Evolutionary conservation across 2,329 filamentous ascomycete species (phyloP).

Genomic region (Fusarium globosum): DNA sequence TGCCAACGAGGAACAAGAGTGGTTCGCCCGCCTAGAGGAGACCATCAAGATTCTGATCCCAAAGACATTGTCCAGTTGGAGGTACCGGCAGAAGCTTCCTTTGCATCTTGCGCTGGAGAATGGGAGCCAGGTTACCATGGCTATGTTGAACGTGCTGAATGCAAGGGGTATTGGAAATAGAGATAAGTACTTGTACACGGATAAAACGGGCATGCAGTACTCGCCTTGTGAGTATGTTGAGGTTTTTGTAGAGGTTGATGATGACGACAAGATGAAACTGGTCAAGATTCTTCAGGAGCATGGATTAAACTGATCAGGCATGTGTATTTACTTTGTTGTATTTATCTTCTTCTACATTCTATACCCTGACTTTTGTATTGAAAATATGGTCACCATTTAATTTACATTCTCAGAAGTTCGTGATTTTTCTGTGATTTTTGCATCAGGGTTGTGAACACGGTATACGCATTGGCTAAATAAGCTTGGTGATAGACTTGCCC

Average conservation of each 20-base stretch:
- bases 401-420: no score
- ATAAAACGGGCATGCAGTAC: slow-evolving; percentile 13
- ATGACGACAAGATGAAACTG: slow-evolving; percentile 18
- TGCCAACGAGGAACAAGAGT: slow-evolving; percentile 10
- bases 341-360: fast-evolving
- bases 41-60: slow-evolving; percentile 13
- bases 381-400: no score
- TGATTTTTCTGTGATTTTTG: no score
- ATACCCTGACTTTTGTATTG: neutral
- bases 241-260: slow-evolving; percentile 6
- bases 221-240: slow-evolving; percentile 19
- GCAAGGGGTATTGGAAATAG: neutral
- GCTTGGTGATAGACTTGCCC: slow-evolving; percentile 22
- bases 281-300: neutral
- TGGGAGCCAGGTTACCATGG: slow-evolving; percentile 1
- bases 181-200: slow-evolving; percentile 14
- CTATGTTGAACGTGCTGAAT: slow-evolving; percentile 3
- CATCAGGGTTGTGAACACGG: no score
- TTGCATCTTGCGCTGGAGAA: slow-evolving; percentile 22
- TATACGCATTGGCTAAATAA: neutral
- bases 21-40: slow-evolving; percentile 6
- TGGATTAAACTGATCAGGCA: neutral
- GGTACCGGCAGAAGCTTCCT: slow-evolving; percentile 8
- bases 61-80: neutral
- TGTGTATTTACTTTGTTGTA: neutral